A percentile compares a stretch with the other conserved stretches of the same genome.
These are phyloP conservation scores for Talaromyces ruber DNA, from an alignment of 495 filamentous ascomycete genomes.

Conservation along the genomic window DNA sequence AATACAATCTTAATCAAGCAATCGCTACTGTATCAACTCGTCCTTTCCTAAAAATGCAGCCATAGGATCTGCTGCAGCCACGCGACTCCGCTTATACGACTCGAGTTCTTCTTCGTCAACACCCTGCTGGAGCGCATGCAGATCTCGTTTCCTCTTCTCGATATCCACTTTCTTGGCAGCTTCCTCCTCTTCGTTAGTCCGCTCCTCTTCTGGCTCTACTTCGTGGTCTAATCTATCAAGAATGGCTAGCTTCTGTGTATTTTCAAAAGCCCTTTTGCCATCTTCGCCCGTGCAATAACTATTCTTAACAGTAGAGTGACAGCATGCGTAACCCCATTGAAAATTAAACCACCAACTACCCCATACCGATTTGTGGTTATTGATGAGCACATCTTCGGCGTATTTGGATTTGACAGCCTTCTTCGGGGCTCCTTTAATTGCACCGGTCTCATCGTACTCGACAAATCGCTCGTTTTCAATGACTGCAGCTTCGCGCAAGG, in stretches of 20 bases:
- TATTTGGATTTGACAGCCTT: conserved; percentile 78
- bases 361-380: conserved; percentile 92
- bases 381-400: conserved; percentile 72
- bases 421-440: conserved; percentile 81
- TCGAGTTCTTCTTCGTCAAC: conserved; percentile 78
- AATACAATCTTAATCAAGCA: not conserved
- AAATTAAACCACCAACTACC: conserved; percentile 97
- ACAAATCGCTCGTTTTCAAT: conserved; percentile 81
- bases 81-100: conserved; percentile 63
- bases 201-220: conserved; percentile 14
- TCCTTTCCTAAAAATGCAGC: conserved; percentile 62
- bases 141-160: conserved; percentile 56
- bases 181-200: conserved; percentile 17
- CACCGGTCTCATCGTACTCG: conserved; percentile 86
- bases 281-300: conserved; percentile 93
- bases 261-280: conserved; percentile 65
- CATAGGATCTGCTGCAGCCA: conserved; percentile 76
- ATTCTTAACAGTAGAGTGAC: conserved; percentile 87
- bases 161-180: conserved; percentile 22
- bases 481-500: conserved; percentile 57
- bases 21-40: conserved; percentile 19
- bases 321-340: conserved; percentile 96
- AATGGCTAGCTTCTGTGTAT: conserved; percentile 50
- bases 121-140: conserved; percentile 61
- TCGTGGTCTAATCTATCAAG: conserved; percentile 17